Evolutionary conservation across 2,329 filamentous ascomycete species (phyloP), one percentile per base, ranked within the genome.

Genomic region (Aureobasidium vineae): DNA sequence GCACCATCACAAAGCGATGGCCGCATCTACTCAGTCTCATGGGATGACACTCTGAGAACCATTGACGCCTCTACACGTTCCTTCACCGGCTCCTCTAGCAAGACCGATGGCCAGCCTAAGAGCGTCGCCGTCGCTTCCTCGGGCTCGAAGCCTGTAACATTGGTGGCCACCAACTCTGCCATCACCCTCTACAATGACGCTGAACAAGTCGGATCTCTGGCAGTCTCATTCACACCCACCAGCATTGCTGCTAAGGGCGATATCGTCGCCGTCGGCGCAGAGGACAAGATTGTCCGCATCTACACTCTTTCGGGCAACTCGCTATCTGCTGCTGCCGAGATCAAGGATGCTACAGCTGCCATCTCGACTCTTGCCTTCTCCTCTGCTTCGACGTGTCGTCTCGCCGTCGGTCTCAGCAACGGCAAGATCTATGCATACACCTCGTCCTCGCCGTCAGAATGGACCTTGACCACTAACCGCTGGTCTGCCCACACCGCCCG

Each of bases 341-440:
- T 95, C 33, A 85, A 85, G 65, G 88, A 86, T 71, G 88, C 89
- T 52, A 89, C 88, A 2, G 86, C 90, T 19, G 84, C 85, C 19
- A 86, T 97, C 69, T 92, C 93, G 1, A 84, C 88, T 0, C 82
- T 99, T n/a, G 82, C 91, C 1, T 98, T 98, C 79, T 95, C 92
- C 2, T 82, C 84, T 4, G 85, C 90, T 70, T 92, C 91, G n/a
- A 82, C 85, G 1, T 53, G 40, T 5, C 84, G 90, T 68, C 83
- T 99, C 53, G 94, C 93, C 0, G 90, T 88, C 2, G 95, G 95
- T 64, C 92, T 92, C 73, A 85, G 89, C 33, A 86, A 89, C 2
- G 95, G 95, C 69, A 96, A 96, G 79, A 93, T 99, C 68, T 85
- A 90, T 68, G 92, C 91, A 19, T 97, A 92, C 80, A 84, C 86